Percentiles rank a stretch among this genome's conserved stretches.
These are phyloP conservation scores for Suillus bovinus DNA, from an alignment of 768 basidiomycete species.

Conservation along the genomic window DNA sequence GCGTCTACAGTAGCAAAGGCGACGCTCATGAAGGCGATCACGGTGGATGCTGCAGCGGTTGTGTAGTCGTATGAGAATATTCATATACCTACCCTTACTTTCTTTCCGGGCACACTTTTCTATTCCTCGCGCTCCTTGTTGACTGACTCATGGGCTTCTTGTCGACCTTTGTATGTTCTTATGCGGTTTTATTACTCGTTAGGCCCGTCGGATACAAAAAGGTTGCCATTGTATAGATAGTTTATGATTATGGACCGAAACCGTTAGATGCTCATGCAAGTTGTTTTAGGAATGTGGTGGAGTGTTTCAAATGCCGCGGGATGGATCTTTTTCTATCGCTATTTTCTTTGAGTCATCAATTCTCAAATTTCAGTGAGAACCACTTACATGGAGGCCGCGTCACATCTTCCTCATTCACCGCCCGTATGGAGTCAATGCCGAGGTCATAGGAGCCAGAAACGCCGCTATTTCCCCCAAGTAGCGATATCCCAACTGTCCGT, in stretches of 20 bases:
- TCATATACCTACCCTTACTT: not conserved
- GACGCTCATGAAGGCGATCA: slow-evolving; percentile 54
- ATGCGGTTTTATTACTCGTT: slow-evolving; percentile 7
- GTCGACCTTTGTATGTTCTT: slow-evolving; percentile 10
- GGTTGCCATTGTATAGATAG: slow-evolving; percentile 23
- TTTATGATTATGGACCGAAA: slow-evolving; percentile 17
- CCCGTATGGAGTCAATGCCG: slow-evolving; percentile 76
- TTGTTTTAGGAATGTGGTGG: not conserved
- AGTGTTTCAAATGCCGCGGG: slow-evolving; percentile 21
- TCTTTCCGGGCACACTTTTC: slow-evolving; percentile 12
- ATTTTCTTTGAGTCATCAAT: not conserved
- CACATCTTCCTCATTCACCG: slow-evolving; percentile 76
- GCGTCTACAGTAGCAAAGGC: slow-evolving; percentile 45
- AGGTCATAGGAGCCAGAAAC: slow-evolving; percentile 78
- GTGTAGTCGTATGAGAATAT: slow-evolving; percentile 52
- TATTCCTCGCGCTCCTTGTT: slow-evolving; percentile 3
- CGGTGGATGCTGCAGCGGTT: slow-evolving; percentile 66
- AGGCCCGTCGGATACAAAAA: slow-evolving; percentile 12
- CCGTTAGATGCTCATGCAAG: slow-evolving; percentile 11
- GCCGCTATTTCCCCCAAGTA: slow-evolving; percentile 83
- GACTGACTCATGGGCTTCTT: slow-evolving; percentile 14
- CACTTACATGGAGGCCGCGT: slow-evolving; percentile 32
- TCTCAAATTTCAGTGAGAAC: slow-evolving; percentile 2
- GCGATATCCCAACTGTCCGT: slow-evolving; percentile 80
- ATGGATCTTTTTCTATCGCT: slow-evolving; percentile 30